These are phyloP conservation scores for Salix caprea DNA, from an alignment of 345 rosid species.

Conservation along the genomic window DNA sequence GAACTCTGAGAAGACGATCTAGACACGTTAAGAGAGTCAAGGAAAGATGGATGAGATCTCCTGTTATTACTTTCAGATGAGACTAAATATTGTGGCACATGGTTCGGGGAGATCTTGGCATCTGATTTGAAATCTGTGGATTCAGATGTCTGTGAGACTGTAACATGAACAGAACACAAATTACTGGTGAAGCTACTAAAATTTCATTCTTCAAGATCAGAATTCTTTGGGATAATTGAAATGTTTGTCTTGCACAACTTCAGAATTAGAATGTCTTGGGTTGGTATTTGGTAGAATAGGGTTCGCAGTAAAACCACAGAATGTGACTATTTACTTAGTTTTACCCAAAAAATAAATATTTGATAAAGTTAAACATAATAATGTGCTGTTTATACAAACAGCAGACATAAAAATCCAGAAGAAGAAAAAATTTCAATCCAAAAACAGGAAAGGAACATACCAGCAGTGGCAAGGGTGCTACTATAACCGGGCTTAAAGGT, in stretches of 20 bases:
- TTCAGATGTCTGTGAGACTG: constrained; percentile 37
- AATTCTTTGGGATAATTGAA: constrained; percentile 21
- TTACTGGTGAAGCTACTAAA: constrained; percentile 37
- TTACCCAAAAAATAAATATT: constrained; percentile 5
- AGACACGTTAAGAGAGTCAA: constrained; percentile 68
- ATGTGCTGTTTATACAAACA: background rate
- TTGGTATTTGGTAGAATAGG: constrained; percentile 33
- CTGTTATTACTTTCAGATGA: constrained; percentile 47
- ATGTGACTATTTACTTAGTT: constrained; percentile 12
- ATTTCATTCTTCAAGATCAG: constrained; percentile 36
- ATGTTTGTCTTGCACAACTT: constrained; percentile 30
- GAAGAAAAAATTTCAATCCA: constrained; percentile 29
- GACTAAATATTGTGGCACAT: constrained; percentile 28
- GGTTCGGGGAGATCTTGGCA: constrained; percentile 38
- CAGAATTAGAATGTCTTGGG: constrained; percentile 35
- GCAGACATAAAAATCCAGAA: constrained; percentile 9
- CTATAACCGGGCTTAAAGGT: constrained; percentile 27
- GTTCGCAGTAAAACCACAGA: constrained; percentile 35
- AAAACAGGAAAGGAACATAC: constrained; percentile 26
- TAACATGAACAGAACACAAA: constrained; percentile 31
- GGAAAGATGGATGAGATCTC: constrained; percentile 84
- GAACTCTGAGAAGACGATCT: constrained; percentile 47
- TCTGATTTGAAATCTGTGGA: constrained; percentile 40
- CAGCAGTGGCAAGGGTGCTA: constrained; percentile 24
- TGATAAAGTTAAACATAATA: constrained; percentile 9